Percentiles rank a stretch among this genome's conserved stretches.
Conservation (phyloP, 164 flowering plant genomes). For the Nymphaea colorata region DNA sequence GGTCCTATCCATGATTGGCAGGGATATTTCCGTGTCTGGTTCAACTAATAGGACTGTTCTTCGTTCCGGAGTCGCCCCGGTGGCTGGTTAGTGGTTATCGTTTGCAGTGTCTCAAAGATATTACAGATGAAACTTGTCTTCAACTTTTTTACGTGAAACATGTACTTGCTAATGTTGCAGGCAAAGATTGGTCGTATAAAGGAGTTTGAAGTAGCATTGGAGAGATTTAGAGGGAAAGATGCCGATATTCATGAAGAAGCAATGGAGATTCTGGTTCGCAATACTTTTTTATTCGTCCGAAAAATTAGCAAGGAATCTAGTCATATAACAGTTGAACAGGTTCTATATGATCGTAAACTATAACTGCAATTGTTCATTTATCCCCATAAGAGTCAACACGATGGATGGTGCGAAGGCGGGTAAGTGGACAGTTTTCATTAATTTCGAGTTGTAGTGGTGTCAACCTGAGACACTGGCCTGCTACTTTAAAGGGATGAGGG, state of each 20-base stretch:
- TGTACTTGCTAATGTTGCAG: not conserved
- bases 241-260: not conserved
- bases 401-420: too few species aligned
- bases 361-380: too few species aligned
- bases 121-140: not conserved
- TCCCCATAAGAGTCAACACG: too few species aligned
- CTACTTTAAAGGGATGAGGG: too few species aligned
- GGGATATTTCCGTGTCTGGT: conserved; percentile 37
- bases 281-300: too few species aligned
- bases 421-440: too few species aligned
- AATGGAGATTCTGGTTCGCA: not conserved
- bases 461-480: too few species aligned
- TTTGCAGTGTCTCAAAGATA: not conserved
- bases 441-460: too few species aligned
- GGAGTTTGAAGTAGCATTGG: not conserved
- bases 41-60: conserved; percentile 42
- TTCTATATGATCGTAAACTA: not conserved
- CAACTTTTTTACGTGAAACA: not conserved
- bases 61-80: conserved; percentile 64
- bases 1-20: conserved; percentile 10
- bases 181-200: not conserved
- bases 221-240: not conserved
- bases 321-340: too few species aligned
- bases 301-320: not conserved
- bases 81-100: conserved; percentile 35